Conservation (phyloP, 2,329 filamentous ascomycete genomes). For the Hortaea werneckii region DNA sequence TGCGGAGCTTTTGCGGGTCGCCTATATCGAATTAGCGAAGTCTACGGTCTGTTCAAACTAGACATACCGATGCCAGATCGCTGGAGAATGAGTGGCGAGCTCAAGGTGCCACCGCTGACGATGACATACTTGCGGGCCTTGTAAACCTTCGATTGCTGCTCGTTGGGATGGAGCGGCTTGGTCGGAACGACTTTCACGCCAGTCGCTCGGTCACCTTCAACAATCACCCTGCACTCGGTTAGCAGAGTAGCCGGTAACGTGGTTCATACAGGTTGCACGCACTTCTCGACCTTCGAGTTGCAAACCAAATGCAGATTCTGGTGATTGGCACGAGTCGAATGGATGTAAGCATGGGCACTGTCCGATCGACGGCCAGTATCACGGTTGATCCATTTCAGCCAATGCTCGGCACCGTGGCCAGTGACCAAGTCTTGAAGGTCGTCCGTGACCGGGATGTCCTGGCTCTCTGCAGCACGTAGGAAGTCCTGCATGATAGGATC, state of each 20-base stretch:
- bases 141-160: slow-evolving; percentile 48
- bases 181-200: slow-evolving; percentile 61
- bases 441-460: slow-evolving; percentile 65
- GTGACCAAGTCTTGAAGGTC: slow-evolving; percentile 62
- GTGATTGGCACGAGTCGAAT: slow-evolving; percentile 61
- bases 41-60: not conserved
- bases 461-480: slow-evolving; percentile 42
- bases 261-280: not conserved
- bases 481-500: slow-evolving; percentile 69
- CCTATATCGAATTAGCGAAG: slow-evolving; percentile 21
- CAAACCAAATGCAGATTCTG: slow-evolving; percentile 61
- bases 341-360: slow-evolving; percentile 67
- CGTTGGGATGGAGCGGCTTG: slow-evolving; percentile 53
- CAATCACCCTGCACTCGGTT: slow-evolving; percentile 40
- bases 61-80: slow-evolving; percentile 53
- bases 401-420: slow-evolving; percentile 59
- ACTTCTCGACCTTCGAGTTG: slow-evolving; percentile 69
- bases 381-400: slow-evolving; percentile 47
- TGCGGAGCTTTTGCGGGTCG: slow-evolving; percentile 60
- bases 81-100: slow-evolving; percentile 65
- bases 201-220: slow-evolving; percentile 62
- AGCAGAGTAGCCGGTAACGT: not conserved
- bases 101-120: slow-evolving; percentile 61
- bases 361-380: slow-evolving; percentile 63
- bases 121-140: slow-evolving; percentile 64